phyloP scores from a whole-genome alignment of 257 asterid genomes.

The Solanum neorickii region DNA sequence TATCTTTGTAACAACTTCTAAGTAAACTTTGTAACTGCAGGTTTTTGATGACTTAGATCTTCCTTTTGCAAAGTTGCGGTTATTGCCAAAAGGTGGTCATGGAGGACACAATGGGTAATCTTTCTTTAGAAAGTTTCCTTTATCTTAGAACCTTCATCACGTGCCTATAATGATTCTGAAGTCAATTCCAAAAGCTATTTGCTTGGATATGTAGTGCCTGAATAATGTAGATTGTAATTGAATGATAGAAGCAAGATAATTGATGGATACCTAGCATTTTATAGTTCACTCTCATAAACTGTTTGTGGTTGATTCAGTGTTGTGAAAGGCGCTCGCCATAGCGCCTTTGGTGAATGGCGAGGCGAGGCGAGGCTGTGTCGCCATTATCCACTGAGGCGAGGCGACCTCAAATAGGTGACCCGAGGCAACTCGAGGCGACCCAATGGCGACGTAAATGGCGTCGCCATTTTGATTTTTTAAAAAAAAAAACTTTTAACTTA shows the following conservation, averaged over 20 bases:
- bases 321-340: too few relatives aligned
- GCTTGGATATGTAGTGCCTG: neutral
- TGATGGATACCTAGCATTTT: neutral
- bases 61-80: slow-evolving; percentile 77
- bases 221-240: neutral
- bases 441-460: too few relatives aligned
- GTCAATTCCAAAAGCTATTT: neutral
- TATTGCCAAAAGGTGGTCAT: slow-evolving; percentile 97
- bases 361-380: too few relatives aligned
- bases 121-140: slow-evolving; percentile 2
- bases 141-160: neutral
- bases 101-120: slow-evolving; percentile 95
- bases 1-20: neutral
- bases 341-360: too few relatives aligned
- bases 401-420: too few relatives aligned
- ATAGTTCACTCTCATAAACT: neutral
- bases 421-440: too few relatives aligned
- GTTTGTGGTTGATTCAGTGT: neutral
- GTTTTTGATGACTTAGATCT: slow-evolving; percentile 89
- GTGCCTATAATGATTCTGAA: neutral
- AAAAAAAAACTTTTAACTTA: too few relatives aligned
- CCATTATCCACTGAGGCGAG: too few relatives aligned
- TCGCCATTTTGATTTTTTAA: too few relatives aligned
- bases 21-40: slow-evolving; percentile 22
- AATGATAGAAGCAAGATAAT: neutral